Evolutionary conservation across 2,329 filamentous ascomycete species (phyloP), one percentile per base, ranked within the genome.

Genomic region (Pseudogymnoascus sp.): DNA sequence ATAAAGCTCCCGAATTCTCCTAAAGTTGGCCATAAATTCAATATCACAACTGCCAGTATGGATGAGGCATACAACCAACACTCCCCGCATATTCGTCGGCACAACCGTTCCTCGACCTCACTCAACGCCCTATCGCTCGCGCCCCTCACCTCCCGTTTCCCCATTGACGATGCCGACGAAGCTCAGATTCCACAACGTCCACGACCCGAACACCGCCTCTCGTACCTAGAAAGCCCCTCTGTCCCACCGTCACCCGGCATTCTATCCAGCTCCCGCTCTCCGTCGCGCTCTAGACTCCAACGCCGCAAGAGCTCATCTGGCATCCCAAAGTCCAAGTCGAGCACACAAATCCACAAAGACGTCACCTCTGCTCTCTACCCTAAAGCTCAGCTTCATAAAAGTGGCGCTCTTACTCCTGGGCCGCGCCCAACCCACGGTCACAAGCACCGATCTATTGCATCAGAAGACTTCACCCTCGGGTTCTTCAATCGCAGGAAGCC

Each of bases 191-290:
- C 70, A 63, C 74, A 78, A 59, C 68, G 71, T 38, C 61, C 69
- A 9, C 62, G 66, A 34, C 68, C 74, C 33, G 68, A 73, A 33
- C 63, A 74, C 65, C 74, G 73, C 59, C 69, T 74, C 18, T 84
- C 82, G 15, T 85, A 86, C 66, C 75, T 85, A 13, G 77, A 84
- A 68, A 80, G 79, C 66, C 82, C 80, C 66, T 85, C 84, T 19
- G 82, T 82, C 1, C 84, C 84, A 4, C 81, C 82, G 1, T 86
- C 84, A 2, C 84, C 84, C 6, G 78, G 82, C 19, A 78, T 87
- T 4, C 76, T 88, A 41, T 80, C 81, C 18, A 78, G 79, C 19
- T 79, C 78, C 5, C 75, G 76, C 35, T 57, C 55, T 2, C 30
- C 55, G n/a, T 57, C 55, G 13, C 74, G 78, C 52, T 79, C 77